These are phyloP conservation scores for Lentinus brumalis DNA, from an alignment of 768 basidiomycete genomes.

Conservation along the genomic window DNA sequence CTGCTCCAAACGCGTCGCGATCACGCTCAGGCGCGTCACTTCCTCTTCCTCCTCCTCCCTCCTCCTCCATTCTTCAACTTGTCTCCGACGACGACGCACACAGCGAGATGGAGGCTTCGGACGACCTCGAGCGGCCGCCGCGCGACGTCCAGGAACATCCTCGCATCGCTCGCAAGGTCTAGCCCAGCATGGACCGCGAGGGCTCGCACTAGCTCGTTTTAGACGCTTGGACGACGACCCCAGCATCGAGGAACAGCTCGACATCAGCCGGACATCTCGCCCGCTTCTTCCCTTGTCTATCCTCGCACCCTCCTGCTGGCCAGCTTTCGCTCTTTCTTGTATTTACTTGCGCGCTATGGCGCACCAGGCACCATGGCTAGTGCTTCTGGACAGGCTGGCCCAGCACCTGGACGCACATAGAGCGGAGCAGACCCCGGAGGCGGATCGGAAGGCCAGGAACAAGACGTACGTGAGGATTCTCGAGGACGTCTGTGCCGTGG, in stretches of 20 bases:
- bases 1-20: conserved; percentile 10
- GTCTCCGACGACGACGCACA: not conserved
- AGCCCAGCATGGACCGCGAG: not conserved
- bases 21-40: conserved; percentile 16
- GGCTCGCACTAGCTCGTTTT: not conserved
- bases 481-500: conserved; percentile 13
- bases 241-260: not conserved
- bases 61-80: not conserved
- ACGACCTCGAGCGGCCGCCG: too few relatives aligned
- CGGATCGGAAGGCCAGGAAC: conserved; percentile 9
- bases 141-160: too few relatives aligned
- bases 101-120: too few relatives aligned
- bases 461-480: conserved; percentile 7
- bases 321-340: not conserved
- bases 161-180: not conserved
- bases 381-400: conserved; percentile 6
- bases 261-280: not conserved
- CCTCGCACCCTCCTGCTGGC: not conserved
- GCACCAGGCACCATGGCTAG: not conserved
- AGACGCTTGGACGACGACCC: not conserved
- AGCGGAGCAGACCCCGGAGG: conserved; percentile 1
- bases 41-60: conserved; percentile 3
- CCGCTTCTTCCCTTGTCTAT: not conserved
- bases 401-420: conserved; percentile 6
- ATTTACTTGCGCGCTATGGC: not conserved